Evolutionary conservation across 2,329 filamentous ascomycete species (phyloP).

Genomic region (Colletotrichum lentis): DNA sequence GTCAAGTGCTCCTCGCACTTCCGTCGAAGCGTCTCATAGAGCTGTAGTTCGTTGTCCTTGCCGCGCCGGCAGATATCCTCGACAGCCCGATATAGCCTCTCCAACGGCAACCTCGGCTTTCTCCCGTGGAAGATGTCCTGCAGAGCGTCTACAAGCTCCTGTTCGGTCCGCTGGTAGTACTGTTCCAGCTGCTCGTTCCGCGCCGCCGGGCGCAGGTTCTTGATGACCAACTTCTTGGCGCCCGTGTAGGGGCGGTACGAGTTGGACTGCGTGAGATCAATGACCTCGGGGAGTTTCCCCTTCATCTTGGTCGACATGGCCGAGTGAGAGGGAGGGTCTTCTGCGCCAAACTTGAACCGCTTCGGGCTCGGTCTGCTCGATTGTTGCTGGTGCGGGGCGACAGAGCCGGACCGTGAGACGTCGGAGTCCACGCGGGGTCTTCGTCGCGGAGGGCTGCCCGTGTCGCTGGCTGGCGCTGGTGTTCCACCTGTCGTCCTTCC

Average conservation of each 20-base stretch:
- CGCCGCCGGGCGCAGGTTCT: conserved; percentile 79
- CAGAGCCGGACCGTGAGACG: conserved; percentile 43
- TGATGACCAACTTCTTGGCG: conserved; percentile 88
- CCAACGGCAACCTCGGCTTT: conserved; percentile 75
- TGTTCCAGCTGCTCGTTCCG: conserved; percentile 69
- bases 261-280: conserved; percentile 48
- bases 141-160: conserved; percentile 77
- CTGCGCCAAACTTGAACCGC: conserved; percentile 35
- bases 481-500: conserved; percentile 32
- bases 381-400: conserved; percentile 37
- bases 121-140: conserved; percentile 73
- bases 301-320: conserved; percentile 46
- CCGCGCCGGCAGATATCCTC: conserved; percentile 90
- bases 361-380: conserved; percentile 36
- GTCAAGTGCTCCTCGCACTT: conserved; percentile 75
- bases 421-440: conserved; percentile 50
- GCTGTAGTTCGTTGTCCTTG: conserved; percentile 71
- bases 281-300: conserved; percentile 52
- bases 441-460: conserved; percentile 49
- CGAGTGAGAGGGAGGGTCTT: conserved; percentile 19
- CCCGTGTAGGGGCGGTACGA: conserved; percentile 77
- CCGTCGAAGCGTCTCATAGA: conserved; percentile 64
- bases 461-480: conserved; percentile 38
- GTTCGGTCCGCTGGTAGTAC: conserved; percentile 81
- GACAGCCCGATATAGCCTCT: conserved; percentile 87